Conservation (phyloP, 345 rosid species). For the Citrus unshiu region DNA sequence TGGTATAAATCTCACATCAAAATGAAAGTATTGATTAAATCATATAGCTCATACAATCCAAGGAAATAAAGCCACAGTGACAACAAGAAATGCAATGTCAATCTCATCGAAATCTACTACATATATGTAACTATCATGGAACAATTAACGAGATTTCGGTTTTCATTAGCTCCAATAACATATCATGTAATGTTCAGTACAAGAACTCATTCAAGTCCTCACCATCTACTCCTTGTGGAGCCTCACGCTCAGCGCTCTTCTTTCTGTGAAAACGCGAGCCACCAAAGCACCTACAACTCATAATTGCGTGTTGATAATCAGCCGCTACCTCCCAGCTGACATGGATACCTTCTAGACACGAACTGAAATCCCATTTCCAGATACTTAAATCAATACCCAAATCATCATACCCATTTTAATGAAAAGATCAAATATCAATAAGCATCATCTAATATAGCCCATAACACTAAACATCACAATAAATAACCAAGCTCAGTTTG, state of each 20-base stretch:
- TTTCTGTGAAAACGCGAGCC: background rate
- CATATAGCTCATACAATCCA: background rate
- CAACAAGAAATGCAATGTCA: background rate
- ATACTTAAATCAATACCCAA: background rate
- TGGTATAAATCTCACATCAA: background rate
- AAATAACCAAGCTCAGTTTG: background rate
- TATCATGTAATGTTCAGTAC: background rate
- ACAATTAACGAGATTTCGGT: background rate
- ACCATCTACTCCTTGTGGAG: conserved; percentile 30
- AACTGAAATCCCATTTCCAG: background rate
- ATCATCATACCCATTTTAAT: background rate
- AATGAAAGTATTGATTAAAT: background rate
- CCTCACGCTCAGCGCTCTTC: background rate
- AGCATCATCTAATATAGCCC: background rate
- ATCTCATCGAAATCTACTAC: background rate
- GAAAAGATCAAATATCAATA: background rate
- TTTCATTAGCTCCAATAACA: background rate
- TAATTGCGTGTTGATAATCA: conserved; percentile 12
- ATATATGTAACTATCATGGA: background rate
- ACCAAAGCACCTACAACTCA: conserved; percentile 48
- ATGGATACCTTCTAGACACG: conserved; percentile 1
- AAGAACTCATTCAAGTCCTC: conserved; percentile 13
- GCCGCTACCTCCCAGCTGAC: conserved; percentile 17
- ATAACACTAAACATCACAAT: background rate
- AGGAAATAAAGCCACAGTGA: background rate